These are phyloP conservation scores for Backusella australiensis DNA, from an alignment of 192 early-diverging fungal species.

Conservation along the genomic window DNA sequence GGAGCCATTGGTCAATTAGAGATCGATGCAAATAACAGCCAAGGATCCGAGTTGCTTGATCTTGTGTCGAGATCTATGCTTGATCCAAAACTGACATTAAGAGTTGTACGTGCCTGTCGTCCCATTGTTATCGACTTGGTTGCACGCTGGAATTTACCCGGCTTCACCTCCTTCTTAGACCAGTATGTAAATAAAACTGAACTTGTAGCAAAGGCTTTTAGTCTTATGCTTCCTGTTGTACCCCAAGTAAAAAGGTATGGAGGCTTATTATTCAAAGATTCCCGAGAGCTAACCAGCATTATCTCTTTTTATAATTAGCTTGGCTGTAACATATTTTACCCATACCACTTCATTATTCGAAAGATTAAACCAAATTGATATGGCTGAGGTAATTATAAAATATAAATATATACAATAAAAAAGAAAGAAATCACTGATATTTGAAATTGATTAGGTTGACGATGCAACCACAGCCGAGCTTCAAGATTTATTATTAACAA, in stretches of 20 bases:
- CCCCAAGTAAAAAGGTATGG: constrained; percentile 70
- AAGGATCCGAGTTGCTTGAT: constrained; percentile 21
- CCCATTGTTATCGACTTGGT: constrained; percentile 81
- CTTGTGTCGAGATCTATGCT: constrained; percentile 24
- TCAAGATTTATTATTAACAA: constrained; percentile 46
- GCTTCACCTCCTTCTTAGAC: constrained; percentile 29
- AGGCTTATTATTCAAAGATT: constrained; percentile 3
- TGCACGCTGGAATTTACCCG: constrained; percentile 64
- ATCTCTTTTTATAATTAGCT: constrained; percentile 32
- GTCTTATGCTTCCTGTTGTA: constrained; percentile 58
- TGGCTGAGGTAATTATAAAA: background rate
- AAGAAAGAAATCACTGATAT: background rate
- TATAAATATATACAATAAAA: background rate
- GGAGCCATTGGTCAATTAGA: background rate
- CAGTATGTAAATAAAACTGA: constrained; percentile 36
- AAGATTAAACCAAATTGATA: constrained; percentile 35
- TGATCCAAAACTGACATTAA: constrained; percentile 20
- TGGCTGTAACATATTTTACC: constrained; percentile 55
- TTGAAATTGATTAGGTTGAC: background rate
- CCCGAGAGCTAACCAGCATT: background rate
- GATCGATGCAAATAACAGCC: constrained; percentile 9
- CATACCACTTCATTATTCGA: constrained; percentile 53
- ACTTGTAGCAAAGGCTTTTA: constrained; percentile 53
- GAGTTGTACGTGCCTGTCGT: constrained; percentile 55
- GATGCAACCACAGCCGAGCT: constrained; percentile 22